Evolutionary conservation across 495 filamentous ascomycete species (phyloP), one percentile per base, ranked within the genome.

Genomic region (Podospora pseudopauciseta): DNA sequence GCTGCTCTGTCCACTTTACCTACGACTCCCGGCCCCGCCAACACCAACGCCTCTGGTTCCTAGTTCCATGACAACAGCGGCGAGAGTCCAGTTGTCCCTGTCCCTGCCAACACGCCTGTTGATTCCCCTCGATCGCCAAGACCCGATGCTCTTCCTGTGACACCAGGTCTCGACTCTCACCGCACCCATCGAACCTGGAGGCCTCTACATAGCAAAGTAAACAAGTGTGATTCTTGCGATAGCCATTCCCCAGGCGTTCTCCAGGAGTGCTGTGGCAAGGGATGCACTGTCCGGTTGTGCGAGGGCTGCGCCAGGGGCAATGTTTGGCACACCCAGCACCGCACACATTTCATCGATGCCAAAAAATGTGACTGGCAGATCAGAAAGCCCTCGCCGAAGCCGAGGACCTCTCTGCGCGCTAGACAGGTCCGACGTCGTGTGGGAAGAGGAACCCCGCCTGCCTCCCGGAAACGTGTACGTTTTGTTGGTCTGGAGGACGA

Each of bases 201-300:
- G 13, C 60, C 67, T 26, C 68, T 28, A 1, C 67, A 64, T 23
- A 69, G 74, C 4, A 67, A 65, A n/a, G 68, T 76, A 6, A 68
- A 66, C 61, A 74, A 71, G 67, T 75, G 74, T 65, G 72, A 75
- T 61, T 68, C 58, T 5, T 76, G 74, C 65, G 64, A 73, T 61
- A 53, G 39, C 1, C 73, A 71, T 4, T 58, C 74, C 3, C 63
- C 23, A 2, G 72, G 73, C 0, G 65, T 63, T 2, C 63, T 74
- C 0, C 64, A 68, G 5, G 15, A 53, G 15, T 73, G 72, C 61
- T 2, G 7, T 2, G 26, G 3, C 1, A 58, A 58, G n/a, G 13
- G 55, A 7, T 76, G 74, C 69, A 11, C n/a, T 1, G 13, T 71
- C 23, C 64, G 67, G 26, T 63, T 75, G 32, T 75, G 74, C 65